These are phyloP conservation scores for Byssoonygena ceratinophila DNA, from an alignment of 2,329 filamentous ascomycete species.

Conservation along the genomic window DNA sequence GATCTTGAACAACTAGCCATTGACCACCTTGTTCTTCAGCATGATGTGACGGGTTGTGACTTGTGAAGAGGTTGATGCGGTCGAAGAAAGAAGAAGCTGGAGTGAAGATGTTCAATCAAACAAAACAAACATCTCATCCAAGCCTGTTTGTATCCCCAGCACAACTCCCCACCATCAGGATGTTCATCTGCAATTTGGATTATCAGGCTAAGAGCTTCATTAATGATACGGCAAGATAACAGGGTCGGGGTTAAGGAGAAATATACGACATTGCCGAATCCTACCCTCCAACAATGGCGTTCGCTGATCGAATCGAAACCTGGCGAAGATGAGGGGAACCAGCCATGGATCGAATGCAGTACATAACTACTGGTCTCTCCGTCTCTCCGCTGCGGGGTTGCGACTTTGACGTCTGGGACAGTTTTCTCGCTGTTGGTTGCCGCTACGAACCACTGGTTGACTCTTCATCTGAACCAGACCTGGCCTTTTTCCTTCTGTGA, in stretches of 20 bases:
- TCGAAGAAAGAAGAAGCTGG: too few species aligned
- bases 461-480: not conserved
- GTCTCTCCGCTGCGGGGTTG: slow-evolving; percentile 7
- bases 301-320: not conserved
- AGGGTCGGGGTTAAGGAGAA: not conserved
- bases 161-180: too few species aligned
- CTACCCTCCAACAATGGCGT: not conserved
- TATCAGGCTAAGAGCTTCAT: too few species aligned
- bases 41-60: too few species aligned
- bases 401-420: not conserved
- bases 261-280: not conserved
- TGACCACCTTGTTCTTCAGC: too few species aligned
- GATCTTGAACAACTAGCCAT: too few species aligned
- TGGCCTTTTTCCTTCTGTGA: not conserved
- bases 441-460: not conserved
- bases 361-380: not conserved
- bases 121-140: too few species aligned
- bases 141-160: too few species aligned
- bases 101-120: too few species aligned
- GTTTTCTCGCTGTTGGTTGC: not conserved
- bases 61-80: too few species aligned
- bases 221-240: not conserved
- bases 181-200: not conserved
- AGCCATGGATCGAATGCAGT: slow-evolving; percentile 1
- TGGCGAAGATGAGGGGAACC: slow-evolving; percentile 4